phyloP scores from a whole-genome alignment of 169 alveolate species.

The Cryptosporidium parvum region DNA sequence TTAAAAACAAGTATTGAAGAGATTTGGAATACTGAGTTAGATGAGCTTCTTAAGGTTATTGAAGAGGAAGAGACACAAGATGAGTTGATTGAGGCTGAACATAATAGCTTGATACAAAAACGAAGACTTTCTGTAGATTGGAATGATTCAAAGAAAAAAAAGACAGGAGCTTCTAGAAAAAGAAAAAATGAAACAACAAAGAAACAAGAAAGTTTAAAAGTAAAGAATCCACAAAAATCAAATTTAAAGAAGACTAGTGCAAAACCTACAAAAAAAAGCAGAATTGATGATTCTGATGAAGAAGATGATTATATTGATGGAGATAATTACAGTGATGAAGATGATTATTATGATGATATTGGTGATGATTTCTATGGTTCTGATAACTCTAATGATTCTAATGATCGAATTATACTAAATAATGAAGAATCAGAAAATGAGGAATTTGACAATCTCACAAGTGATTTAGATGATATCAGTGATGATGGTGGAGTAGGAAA shows the following conservation, averaged over 20 bases:
- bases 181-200: conserved; percentile 16
- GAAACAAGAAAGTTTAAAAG: background rate
- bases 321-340: background rate
- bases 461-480: background rate
- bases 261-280: conserved; percentile 9
- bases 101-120: conserved; percentile 49
- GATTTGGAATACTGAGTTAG: conserved; percentile 85
- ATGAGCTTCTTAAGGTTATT: conserved; percentile 80
- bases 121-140: conserved; percentile 70
- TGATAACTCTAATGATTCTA: background rate
- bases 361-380: background rate
- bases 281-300: background rate
- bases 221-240: background rate
- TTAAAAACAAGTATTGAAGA: conserved; percentile 76
- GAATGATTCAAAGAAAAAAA: conserved; percentile 28
- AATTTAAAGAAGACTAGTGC: background rate
- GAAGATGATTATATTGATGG: background rate
- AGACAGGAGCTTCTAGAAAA: conserved; percentile 8
- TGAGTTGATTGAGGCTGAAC: conserved; percentile 60
- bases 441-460: background rate
- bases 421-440: background rate
- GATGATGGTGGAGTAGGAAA: background rate
- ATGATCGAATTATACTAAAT: no score
- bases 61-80: conserved; percentile 81
- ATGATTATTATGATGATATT: background rate